A percentile compares a stretch with the other conserved stretches of the same genome.
phyloP scores from a whole-genome alignment of 805 yeast genomes.

The Teunomyces atbi region DNA sequence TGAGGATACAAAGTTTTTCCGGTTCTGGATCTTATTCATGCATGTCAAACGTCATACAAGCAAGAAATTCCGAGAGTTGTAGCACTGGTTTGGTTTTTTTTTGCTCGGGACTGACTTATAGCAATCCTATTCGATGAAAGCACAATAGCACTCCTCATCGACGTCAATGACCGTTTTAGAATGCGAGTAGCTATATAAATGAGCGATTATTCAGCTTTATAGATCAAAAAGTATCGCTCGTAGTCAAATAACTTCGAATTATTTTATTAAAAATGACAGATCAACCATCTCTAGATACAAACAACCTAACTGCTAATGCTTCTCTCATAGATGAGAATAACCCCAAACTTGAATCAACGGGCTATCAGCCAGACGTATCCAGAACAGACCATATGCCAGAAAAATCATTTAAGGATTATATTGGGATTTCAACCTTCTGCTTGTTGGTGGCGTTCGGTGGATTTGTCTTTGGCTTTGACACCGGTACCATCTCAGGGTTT shows the following conservation, averaged over 20 bases:
- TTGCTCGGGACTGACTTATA: not conserved
- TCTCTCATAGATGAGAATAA: not conserved
- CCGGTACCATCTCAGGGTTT: constrained; percentile 75
- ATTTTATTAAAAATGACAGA: not conserved
- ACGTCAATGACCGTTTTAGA: no score
- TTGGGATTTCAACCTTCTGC: constrained; percentile 42
- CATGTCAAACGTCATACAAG: not conserved
- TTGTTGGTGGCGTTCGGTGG: constrained; percentile 72
- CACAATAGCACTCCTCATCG: no score
- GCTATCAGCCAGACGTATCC: not conserved
- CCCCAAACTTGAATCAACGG: not conserved
- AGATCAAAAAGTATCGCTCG: no score
- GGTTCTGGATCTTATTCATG: not conserved
- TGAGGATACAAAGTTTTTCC: not conserved
- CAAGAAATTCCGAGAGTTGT: not conserved
- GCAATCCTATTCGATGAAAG: not conserved
- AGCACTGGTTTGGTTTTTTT: not conserved
- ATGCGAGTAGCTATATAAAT: no score
- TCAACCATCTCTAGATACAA: not conserved
- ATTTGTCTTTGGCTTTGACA: constrained; percentile 75
- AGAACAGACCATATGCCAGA: constrained; percentile 21
- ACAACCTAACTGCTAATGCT: not conserved
- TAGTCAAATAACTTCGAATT: no score
- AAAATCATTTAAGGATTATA: constrained; percentile 32
- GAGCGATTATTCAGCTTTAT: no score